Evolutionary conservation across 306 rosid genomes (phyloP).

Genomic region (Bauhinia variegata): DNA sequence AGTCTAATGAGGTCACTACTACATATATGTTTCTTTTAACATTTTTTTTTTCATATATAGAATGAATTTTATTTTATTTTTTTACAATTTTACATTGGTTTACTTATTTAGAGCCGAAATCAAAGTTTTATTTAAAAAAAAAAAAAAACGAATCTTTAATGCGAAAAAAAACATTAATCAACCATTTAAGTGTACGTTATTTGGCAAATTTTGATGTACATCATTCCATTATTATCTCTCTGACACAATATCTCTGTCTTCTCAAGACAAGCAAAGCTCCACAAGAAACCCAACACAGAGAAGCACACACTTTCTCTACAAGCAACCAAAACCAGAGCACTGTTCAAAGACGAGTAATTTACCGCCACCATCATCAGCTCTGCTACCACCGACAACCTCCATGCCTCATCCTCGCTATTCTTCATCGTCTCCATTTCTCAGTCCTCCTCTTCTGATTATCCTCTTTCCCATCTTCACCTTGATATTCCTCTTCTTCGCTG

Average conservation of each 20-base stretch:
- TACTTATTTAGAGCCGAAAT: too few species aligned
- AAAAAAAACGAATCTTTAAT: too few species aligned
- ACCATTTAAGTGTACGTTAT: too few species aligned
- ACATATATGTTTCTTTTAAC: too few species aligned
- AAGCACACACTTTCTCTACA: not conserved
- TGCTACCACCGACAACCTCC: slow-evolving; percentile 34
- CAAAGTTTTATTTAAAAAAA: too few species aligned
- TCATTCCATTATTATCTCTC: not conserved
- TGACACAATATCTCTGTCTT: not conserved
- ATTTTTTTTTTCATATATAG: too few species aligned
- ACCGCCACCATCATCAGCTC: not conserved
- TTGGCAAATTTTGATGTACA: not conserved
- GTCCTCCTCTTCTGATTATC: slow-evolving; percentile 69
- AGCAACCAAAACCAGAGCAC: not conserved
- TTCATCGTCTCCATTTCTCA: slow-evolving; percentile 54
- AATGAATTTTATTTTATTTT: too few species aligned
- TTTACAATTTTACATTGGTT: too few species aligned
- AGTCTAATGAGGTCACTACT: too few species aligned
- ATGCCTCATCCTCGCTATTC: slow-evolving; percentile 57
- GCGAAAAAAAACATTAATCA: too few species aligned
- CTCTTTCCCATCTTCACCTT: slow-evolving; percentile 60
- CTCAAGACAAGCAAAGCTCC: slow-evolving; percentile 2
- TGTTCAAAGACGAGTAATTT: not conserved
- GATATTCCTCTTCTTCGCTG: slow-evolving; percentile 53
- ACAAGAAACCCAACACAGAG: slow-evolving; percentile 10